Evolutionary conservation across 164 flowering plant species (phyloP).

Genomic region (Vitis amurensis): DNA sequence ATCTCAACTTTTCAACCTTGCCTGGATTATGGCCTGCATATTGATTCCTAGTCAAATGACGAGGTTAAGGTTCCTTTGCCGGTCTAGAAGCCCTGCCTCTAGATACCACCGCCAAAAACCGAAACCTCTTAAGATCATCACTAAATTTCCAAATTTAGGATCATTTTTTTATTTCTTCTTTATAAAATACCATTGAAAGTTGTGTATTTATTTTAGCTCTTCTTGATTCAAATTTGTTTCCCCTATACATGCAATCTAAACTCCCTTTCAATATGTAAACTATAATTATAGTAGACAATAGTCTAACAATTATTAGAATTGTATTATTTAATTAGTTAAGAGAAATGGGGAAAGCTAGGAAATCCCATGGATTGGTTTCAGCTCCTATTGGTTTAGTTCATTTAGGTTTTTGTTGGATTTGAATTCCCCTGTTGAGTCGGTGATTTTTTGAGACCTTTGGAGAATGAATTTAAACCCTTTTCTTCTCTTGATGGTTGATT

Average conservation of each 20-base stretch:
- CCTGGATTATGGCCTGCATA: conserved; percentile 31
- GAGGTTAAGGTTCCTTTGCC: conserved; percentile 59
- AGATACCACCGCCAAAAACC: conserved; percentile 11
- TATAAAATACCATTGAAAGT: not conserved
- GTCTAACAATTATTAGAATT: too few relatives aligned
- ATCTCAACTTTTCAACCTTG: conserved; percentile 54
- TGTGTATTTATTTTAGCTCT: not conserved
- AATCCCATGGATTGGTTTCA: not conserved
- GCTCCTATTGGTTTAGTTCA: conserved; percentile 24
- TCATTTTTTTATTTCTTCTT: too few relatives aligned
- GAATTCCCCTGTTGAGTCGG: conserved; percentile 53
- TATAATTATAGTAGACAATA: too few relatives aligned
- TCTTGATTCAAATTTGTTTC: not conserved
- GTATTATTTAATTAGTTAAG: too few relatives aligned
- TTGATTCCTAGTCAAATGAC: conserved; percentile 34
- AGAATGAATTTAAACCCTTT: too few relatives aligned
- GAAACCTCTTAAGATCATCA: conserved; percentile 14
- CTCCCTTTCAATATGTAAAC: too few relatives aligned
- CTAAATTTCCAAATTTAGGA: not conserved
- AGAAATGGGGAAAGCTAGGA: too few relatives aligned
- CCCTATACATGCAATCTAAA: not conserved
- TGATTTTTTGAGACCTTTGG: too few relatives aligned
- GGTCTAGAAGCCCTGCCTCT: conserved; percentile 43
- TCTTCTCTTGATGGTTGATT: too few relatives aligned
- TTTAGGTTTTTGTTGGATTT: conserved; percentile 30